Conservation (phyloP, 441 rosid species). For the Brassica hybrid region DNA sequence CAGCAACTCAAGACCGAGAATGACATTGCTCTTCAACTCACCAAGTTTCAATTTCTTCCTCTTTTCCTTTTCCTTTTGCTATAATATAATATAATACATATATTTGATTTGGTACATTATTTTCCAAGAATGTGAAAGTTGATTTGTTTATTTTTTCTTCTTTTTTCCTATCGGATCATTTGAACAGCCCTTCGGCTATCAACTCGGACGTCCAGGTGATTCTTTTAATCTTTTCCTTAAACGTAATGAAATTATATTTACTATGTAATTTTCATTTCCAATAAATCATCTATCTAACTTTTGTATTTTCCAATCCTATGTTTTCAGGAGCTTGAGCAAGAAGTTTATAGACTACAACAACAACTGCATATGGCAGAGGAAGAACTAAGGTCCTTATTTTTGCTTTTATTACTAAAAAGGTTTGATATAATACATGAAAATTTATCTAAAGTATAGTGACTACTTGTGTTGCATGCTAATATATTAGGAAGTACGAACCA, state of each 20-base stretch:
- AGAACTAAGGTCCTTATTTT: slow-evolving; percentile 4
- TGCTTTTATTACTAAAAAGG: neutral
- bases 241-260: neutral
- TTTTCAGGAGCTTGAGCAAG: slow-evolving; percentile 28
- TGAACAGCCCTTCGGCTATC: slow-evolving; percentile 18
- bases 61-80: neutral
- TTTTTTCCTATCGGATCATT: neutral
- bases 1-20: slow-evolving; percentile 54
- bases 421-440: too few relatives aligned
- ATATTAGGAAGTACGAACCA: slow-evolving; percentile 55
- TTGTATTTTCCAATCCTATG: neutral
- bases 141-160: neutral
- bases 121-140: neutral
- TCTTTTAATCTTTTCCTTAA: neutral
- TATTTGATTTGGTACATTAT: too few relatives aligned
- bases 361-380: slow-evolving; percentile 27
- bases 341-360: slow-evolving; percentile 45
- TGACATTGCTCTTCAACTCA: slow-evolving; percentile 55
- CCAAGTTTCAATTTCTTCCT: slow-evolving; percentile 48
- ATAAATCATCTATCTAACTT: too few relatives aligned
- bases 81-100: neutral
- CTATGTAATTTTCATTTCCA: neutral
- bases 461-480: slow-evolving; percentile 6
- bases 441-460: neutral
- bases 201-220: slow-evolving; percentile 33